Evolutionary conservation across 106 monocot species (phyloP).

Genomic region (Chionographis japonica): DNA sequence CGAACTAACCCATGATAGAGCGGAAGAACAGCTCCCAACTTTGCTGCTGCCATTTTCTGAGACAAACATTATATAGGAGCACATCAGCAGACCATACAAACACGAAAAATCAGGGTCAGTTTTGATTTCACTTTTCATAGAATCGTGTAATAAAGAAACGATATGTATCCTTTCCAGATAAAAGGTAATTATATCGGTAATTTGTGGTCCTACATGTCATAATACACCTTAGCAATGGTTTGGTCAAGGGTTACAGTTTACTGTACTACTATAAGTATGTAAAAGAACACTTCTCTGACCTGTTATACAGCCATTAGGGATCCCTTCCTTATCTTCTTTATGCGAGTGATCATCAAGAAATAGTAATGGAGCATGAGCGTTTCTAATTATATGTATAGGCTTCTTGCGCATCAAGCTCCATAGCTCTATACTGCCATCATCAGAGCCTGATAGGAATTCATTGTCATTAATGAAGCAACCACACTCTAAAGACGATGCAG

Average conservation of each 20-base stretch:
- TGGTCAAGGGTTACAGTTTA: no score
- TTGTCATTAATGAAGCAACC: slow-evolving; percentile 86
- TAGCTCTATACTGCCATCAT: slow-evolving; percentile 86
- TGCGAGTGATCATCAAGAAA: slow-evolving; percentile 2
- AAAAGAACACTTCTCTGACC: slow-evolving; percentile 11
- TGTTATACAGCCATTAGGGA: slow-evolving; percentile 28
- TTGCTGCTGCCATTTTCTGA: slow-evolving; percentile 38
- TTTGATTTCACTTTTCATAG: no score
- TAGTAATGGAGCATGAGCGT: slow-evolving; percentile 57
- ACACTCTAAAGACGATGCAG: slow-evolving; percentile 80
- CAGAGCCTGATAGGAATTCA: slow-evolving; percentile 88
- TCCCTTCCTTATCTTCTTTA: slow-evolving; percentile 17
- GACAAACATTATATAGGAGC: slow-evolving; percentile 2
- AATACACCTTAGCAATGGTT: no score
- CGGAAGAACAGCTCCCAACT: slow-evolving; percentile 30
- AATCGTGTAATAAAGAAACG: no score
- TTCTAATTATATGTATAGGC: slow-evolving; percentile 70
- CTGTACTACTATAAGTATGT: no score
- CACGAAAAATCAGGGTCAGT: no score
- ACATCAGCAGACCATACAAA: neutral
- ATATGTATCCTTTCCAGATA: no score
- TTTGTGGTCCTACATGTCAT: no score
- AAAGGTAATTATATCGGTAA: no score
- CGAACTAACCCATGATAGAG: slow-evolving; percentile 87
- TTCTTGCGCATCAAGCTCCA: slow-evolving; percentile 80